phyloP scores from a whole-genome alignment of 148 eudicot genomes.

The Chenopodium quinoa region DNA sequence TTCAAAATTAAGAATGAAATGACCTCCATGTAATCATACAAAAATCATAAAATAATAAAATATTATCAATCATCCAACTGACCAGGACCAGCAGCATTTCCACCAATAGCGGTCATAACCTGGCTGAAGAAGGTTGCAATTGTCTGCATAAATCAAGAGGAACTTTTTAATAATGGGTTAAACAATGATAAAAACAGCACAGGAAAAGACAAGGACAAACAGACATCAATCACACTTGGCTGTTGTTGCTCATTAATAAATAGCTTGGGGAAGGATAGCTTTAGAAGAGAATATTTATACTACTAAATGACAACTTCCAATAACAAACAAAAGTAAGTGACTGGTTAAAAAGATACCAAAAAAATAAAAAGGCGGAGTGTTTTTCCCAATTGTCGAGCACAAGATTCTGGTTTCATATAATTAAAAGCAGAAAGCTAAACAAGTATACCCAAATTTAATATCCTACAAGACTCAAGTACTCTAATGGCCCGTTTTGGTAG shows the following conservation, averaged over 20 bases:
- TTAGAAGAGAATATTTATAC: background rate
- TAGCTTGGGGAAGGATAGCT: background rate
- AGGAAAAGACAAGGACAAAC: background rate
- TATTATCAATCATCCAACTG: constrained; percentile 20
- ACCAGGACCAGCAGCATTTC: constrained; percentile 93
- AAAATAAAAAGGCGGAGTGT: background rate
- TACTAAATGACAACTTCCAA: background rate
- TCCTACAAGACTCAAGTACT: no score
- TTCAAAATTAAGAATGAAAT: background rate
- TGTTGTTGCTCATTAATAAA: background rate
- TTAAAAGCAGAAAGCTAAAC: background rate
- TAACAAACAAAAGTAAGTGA: background rate
- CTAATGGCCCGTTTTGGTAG: no score
- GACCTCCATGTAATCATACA: background rate
- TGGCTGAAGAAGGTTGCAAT: constrained; percentile 87
- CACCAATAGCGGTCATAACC: constrained; percentile 79
- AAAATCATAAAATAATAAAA: background rate
- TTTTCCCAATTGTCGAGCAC: background rate
- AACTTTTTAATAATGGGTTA: background rate
- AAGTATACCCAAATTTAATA: background rate
- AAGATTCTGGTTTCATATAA: background rate
- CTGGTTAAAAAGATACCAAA: background rate
- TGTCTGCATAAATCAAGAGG: constrained; percentile 45
- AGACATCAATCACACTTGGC: background rate
- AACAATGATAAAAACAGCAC: background rate